A percentile compares a stretch with the other conserved stretches of the same genome.
These are phyloP conservation scores for Saksenaea oblongispora DNA, from an alignment of 371 early-diverging fungal genomes.

Conservation along the genomic window DNA sequence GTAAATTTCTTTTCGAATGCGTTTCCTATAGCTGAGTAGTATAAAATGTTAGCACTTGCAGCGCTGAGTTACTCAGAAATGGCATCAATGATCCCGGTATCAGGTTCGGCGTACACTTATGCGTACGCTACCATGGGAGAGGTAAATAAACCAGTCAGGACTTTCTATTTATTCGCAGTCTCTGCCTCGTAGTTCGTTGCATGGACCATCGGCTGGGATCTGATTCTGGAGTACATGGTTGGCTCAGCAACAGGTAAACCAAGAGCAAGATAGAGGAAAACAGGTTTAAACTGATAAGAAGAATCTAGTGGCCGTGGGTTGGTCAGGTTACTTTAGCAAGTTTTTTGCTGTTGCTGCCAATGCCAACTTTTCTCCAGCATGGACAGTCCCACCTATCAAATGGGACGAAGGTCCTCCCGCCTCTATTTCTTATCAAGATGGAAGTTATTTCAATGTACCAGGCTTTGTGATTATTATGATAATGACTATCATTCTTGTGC, in stretches of 20 bases:
- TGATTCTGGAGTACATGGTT: constrained; percentile 83
- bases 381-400: constrained; percentile 65
- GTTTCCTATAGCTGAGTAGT: background rate
- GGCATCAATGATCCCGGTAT: constrained; percentile 81
- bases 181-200: constrained; percentile 52
- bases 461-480: constrained; percentile 68
- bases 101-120: constrained; percentile 85
- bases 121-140: constrained; percentile 86
- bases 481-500: constrained; percentile 56
- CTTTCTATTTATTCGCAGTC: background rate
- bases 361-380: constrained; percentile 41
- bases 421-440: constrained; percentile 42
- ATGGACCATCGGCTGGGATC: constrained; percentile 87
- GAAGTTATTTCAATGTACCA: constrained; percentile 72
- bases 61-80: constrained; percentile 83
- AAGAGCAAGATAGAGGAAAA: background rate
- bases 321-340: constrained; percentile 76
- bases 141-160: too few species aligned
- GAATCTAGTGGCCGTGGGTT: constrained; percentile 58
- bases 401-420: constrained; percentile 49
- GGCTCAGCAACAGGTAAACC: constrained; percentile 66
- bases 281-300: background rate
- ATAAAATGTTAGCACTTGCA: constrained; percentile 49
- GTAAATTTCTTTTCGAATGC: constrained; percentile 11
- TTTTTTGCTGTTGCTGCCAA: constrained; percentile 66